Evolutionary conservation across 2,329 filamentous ascomycete genomes (phyloP).

Genomic region (Beauveria bassiana): DNA sequence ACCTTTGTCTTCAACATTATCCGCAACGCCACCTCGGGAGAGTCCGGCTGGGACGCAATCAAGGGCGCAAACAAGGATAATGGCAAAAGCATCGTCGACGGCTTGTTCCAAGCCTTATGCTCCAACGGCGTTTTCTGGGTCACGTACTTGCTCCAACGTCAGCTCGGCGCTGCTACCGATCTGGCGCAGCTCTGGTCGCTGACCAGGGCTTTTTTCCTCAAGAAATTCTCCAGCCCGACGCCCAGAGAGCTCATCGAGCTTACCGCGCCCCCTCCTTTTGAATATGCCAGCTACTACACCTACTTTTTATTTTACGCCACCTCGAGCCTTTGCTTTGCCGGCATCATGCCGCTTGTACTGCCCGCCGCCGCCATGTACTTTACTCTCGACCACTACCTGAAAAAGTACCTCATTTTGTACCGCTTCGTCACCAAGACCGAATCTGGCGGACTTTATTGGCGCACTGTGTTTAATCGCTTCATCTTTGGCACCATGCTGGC

Average conservation of each 20-base stretch:
- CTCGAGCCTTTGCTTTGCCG: conserved; percentile 75
- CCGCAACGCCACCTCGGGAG: conserved; percentile 39
- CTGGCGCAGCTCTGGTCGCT: conserved; percentile 82
- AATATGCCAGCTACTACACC: conserved; percentile 96
- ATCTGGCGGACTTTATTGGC: conserved; percentile 89
- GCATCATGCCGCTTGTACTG: conserved; percentile 79
- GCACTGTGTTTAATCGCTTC: conserved; percentile 85
- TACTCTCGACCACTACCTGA: conserved; percentile 74
- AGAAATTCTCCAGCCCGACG: conserved; percentile 79
- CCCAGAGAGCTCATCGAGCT: conserved; percentile 87
- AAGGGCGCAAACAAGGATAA: conserved; percentile 31
- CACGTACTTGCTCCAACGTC: conserved; percentile 85
- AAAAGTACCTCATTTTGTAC: conserved; percentile 92
- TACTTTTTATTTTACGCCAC: conserved; percentile 95
- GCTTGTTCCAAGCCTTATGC: conserved; percentile 69
- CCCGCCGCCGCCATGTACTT: conserved; percentile 88
- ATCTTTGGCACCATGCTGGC: conserved; percentile 73
- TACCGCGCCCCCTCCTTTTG: conserved; percentile 85
- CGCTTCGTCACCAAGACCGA: conserved; percentile 96
- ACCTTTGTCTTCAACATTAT: conserved; percentile 61
- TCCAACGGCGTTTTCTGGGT: conserved; percentile 87
- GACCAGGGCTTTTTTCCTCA: conserved; percentile 74
- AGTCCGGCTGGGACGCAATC: conserved; percentile 63
- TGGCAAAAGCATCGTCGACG: conserved; percentile 47
- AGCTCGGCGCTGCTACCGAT: conserved; percentile 88